Percentiles rank a stretch among this genome's conserved stretches.
phyloP scores from a whole-genome alignment of 1,284 basidiomycete species.

The Malassezia vespertilionis region DNA sequence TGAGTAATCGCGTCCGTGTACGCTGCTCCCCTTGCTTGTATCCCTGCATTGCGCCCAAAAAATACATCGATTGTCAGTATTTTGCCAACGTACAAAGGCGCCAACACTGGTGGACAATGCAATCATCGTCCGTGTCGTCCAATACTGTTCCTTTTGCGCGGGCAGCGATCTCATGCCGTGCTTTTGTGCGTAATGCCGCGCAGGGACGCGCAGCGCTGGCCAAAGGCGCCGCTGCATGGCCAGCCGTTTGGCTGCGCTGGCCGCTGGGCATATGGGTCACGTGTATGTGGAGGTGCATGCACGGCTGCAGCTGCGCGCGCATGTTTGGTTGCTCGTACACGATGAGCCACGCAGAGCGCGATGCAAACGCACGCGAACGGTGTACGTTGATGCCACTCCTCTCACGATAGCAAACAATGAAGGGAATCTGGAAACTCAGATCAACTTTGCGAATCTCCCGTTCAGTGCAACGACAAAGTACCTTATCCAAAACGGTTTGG shows the following conservation, averaged over 20 bases:
- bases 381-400: neutral
- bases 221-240: no score
- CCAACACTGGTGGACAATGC: constrained; percentile 13
- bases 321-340: neutral
- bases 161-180: no score
- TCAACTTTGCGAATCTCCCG: constrained; percentile 13
- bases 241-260: neutral
- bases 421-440: neutral
- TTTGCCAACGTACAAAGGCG: constrained; percentile 3
- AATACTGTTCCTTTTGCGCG: constrained; percentile 9
- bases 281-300: constrained; percentile 1
- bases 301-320: no score
- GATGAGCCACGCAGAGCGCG: constrained; percentile 13
- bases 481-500: constrained; percentile 9
- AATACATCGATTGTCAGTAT: constrained; percentile 14
- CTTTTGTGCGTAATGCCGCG: no score
- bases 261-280: neutral
- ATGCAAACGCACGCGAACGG: constrained; percentile 7
- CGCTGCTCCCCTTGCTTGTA: constrained; percentile 7
- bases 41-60: constrained; percentile 10
- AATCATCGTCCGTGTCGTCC: constrained; percentile 14
- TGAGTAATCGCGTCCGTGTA: neutral
- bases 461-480: constrained; percentile 10
- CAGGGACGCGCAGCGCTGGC: no score
- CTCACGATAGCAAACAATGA: neutral